phyloP scores from a whole-genome alignment of 2,329 filamentous ascomycete species.

The Leptographium lundbergii region DNA sequence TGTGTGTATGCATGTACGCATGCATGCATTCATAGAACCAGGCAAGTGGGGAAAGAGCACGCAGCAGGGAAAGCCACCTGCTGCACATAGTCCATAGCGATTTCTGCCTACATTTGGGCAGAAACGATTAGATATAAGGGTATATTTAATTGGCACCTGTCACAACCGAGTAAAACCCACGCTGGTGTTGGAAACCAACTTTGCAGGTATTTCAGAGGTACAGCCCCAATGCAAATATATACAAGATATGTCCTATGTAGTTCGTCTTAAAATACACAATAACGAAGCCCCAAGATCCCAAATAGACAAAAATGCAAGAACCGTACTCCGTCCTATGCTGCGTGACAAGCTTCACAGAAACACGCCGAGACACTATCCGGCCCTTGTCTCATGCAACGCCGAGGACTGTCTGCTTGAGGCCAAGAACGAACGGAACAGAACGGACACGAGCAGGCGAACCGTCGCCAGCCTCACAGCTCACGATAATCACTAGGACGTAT shows the following conservation, averaged over 20 bases:
- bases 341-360: not conserved
- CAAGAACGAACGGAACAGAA: too few species aligned
- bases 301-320: not conserved
- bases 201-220: too few species aligned
- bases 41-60: not conserved
- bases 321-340: not conserved
- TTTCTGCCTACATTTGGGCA: not conserved
- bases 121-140: too few species aligned
- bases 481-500: constrained; percentile 83
- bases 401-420: not conserved
- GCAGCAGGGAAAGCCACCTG: not conserved
- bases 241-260: not conserved
- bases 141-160: too few species aligned
- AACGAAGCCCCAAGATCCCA: not conserved
- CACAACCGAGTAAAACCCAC: too few species aligned
- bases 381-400: not conserved
- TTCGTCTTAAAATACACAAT: not conserved
- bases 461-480: constrained; percentile 46
- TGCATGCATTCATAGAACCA: not conserved
- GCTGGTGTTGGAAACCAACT: too few species aligned
- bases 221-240: not conserved
- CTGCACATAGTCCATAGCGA: not conserved
- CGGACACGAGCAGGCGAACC: not conserved
- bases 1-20: too few species aligned
- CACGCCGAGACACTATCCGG: not conserved